These are phyloP conservation scores for Trichoderma sp. DNA, from an alignment of 2,329 filamentous ascomycete species.

Conservation along the genomic window DNA sequence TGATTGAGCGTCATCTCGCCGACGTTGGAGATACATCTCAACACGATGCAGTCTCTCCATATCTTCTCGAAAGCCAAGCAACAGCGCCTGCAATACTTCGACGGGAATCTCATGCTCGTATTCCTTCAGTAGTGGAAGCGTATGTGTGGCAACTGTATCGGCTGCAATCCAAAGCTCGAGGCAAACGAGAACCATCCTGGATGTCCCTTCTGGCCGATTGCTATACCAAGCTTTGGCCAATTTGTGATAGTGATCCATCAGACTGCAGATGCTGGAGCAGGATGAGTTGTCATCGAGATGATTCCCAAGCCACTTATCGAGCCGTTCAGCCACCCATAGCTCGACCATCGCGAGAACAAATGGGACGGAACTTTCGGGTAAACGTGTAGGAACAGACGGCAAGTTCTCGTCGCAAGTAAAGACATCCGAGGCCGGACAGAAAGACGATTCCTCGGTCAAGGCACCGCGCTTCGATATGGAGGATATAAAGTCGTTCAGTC, in stretches of 20 bases:
- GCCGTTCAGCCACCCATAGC: constrained; percentile 48
- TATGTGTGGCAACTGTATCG: constrained; percentile 49
- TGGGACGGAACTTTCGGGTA: background rate
- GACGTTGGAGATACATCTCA: constrained; percentile 35
- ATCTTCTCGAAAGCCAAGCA: constrained; percentile 49
- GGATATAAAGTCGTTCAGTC: too few relatives aligned
- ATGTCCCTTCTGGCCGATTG: constrained; percentile 49
- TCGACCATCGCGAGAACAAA: constrained; percentile 49
- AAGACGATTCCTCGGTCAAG: background rate
- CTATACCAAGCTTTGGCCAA: constrained; percentile 41
- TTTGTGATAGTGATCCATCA: constrained; percentile 44
- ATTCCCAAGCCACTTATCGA: constrained; percentile 45
- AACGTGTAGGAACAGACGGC: constrained; percentile 7
- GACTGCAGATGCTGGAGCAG: constrained; percentile 36
- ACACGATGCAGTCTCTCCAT: constrained; percentile 26
- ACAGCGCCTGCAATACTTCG: constrained; percentile 46
- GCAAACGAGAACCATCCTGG: constrained; percentile 58
- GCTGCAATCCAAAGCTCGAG: constrained; percentile 62
- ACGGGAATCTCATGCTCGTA: constrained; percentile 52
- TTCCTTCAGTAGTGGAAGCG: constrained; percentile 46
- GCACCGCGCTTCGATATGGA: too few relatives aligned
- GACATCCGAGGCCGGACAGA: constrained; percentile 28
- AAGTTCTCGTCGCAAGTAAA: accelerated
- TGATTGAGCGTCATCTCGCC: background rate
- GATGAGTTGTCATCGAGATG: constrained; percentile 33